These are phyloP conservation scores for Hypomyces perniciosus DNA, from an alignment of 2,329 filamentous ascomycete genomes.

Conservation along the genomic window DNA sequence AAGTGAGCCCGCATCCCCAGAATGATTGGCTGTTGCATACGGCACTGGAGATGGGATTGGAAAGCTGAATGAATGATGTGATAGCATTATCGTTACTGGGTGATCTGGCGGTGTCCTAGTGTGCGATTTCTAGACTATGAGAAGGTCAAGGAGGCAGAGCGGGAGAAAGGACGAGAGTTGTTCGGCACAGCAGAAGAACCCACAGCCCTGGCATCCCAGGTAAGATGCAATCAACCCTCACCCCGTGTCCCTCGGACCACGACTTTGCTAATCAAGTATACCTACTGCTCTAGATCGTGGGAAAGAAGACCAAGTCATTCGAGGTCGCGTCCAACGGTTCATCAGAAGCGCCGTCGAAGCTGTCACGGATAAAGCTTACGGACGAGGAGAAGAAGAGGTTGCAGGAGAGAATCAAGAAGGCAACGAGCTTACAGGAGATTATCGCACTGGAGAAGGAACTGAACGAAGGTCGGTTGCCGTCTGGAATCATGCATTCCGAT, in stretches of 20 bases:
- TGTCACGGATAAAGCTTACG: constrained; percentile 76
- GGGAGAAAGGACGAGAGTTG: constrained; percentile 66
- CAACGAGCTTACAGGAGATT: constrained; percentile 86
- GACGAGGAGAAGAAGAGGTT: constrained; percentile 82
- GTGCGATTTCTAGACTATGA: constrained; percentile 89
- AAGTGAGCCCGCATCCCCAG: constrained; percentile 53
- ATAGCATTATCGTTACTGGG: constrained; percentile 87
- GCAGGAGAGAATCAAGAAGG: constrained; percentile 80
- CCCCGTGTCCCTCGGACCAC: too few relatives aligned
- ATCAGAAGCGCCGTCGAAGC: constrained; percentile 47
- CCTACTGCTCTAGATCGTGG: constrained; percentile 59
- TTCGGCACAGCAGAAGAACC: constrained; percentile 78
- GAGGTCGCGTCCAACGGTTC: constrained; percentile 44
- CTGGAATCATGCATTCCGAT: constrained; percentile 48
- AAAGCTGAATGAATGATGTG: background rate
- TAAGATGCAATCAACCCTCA: constrained; percentile 23
- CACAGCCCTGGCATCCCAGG: constrained; percentile 70
- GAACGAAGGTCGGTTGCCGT: constrained; percentile 79
- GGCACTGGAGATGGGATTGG: background rate
- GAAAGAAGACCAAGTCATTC: constrained; percentile 72
- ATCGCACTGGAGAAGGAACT: constrained; percentile 84
- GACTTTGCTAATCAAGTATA: background rate
- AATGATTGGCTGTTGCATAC: constrained; percentile 3
- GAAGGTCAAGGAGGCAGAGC: constrained; percentile 85
- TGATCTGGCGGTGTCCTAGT: constrained; percentile 77